Percentiles rank a stretch among this genome's conserved stretches.
These are phyloP conservation scores for Limnomonas spitsbergensis DNA, from an alignment of 139 green algal species.

Conservation along the genomic window DNA sequence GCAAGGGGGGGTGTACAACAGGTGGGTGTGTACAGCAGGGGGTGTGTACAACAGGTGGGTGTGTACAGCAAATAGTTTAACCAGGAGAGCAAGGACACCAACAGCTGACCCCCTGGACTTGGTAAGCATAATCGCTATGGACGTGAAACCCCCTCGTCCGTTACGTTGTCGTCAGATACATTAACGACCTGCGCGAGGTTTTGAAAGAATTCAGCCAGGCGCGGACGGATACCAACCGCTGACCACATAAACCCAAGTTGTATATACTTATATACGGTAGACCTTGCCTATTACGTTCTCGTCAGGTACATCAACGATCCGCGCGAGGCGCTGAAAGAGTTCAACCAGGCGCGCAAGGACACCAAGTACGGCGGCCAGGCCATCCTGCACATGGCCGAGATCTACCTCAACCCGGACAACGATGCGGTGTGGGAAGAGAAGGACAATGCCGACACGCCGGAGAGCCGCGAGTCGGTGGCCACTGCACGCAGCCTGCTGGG, in stretches of 20 bases:
- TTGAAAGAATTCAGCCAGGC: too few species aligned
- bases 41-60: neutral
- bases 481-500: slow-evolving; percentile 55
- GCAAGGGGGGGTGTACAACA: neutral
- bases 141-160: too few species aligned
- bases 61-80: too few species aligned
- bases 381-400: slow-evolving; percentile 74
- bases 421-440: slow-evolving; percentile 66
- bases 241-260: too few species aligned
- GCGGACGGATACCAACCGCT: too few species aligned
- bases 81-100: too few species aligned
- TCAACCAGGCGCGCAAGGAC: slow-evolving; percentile 65
- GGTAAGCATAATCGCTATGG: too few species aligned
- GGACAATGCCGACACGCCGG: slow-evolving; percentile 37
- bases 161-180: slow-evolving; percentile 39
- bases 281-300: too few species aligned
- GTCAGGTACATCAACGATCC: slow-evolving; percentile 55
- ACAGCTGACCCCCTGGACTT: too few species aligned
- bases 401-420: slow-evolving; percentile 77
- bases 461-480: slow-evolving; percentile 41
- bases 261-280: too few species aligned
- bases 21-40: neutral
- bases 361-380: slow-evolving; percentile 55
- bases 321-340: slow-evolving; percentile 55
- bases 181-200: slow-evolving; percentile 56